Base-by-base conservation (phyloP, 164 flowering plant genomes). In the Echeveria elegans region DNA sequence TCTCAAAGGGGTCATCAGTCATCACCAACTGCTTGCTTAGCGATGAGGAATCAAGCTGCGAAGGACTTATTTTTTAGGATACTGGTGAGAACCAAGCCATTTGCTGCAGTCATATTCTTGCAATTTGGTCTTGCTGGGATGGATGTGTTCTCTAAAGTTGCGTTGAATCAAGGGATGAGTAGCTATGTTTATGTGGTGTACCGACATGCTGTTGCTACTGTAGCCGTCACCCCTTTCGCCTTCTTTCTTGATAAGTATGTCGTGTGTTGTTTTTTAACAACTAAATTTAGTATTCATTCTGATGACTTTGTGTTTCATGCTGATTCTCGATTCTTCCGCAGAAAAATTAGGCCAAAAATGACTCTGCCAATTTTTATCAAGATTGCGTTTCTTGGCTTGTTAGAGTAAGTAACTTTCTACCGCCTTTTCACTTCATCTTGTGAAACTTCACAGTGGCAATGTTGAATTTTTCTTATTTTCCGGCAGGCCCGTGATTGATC, bases 41-140 rank as follows among this genome's bases (percentile, higher is more conserved):
- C 47, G 47, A 43, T 43, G 47, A 43, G 47, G 11, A 32, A 31
- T 38, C 36, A 61, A 29, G 38, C 23, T 61, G 43, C 18, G 38
- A 60, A 68, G 11, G 58, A 71, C 48, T 47, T 23, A 1, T 9
- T 66, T 23, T 8, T 23, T 14, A 37, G 66, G 52, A 1, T 45
- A 9, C 65, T 65, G 16, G 48, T 50, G n/a, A 75, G 65, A 66
- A n/a, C 65, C 19, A 85, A 82, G 76, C 90, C 93, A 16, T 84
- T 77, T 65, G 16, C 79, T 12, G 88, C 81, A 0, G 87, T 86
- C 4, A 36, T 82, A 0, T 83, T 88, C 78, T 53, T 83, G 70
- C 89, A 88, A 65, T 69, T 77, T n/a, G 90, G 90, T n/a, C 69
- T 84, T 37, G 90, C 90, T 56, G 93, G 93, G 1, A 83, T 88